Conservation (phyloP, 2,329 filamentous ascomycete species). For the Coleophoma eucalyptorum region DNA sequence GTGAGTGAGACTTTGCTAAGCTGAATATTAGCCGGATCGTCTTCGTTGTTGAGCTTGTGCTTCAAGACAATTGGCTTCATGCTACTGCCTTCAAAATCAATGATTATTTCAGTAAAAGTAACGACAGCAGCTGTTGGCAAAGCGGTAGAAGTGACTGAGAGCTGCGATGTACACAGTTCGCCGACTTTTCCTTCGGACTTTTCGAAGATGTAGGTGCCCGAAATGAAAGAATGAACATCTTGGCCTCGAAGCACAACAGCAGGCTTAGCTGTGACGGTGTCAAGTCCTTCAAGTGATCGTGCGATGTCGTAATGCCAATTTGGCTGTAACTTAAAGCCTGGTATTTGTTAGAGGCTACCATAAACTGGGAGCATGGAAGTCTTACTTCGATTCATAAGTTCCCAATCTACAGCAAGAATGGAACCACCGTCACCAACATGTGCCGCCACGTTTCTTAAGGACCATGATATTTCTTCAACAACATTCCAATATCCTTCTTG, state of each 20-base stretch:
- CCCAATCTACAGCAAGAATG: constrained; percentile 61
- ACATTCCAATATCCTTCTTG: constrained; percentile 57
- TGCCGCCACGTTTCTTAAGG: constrained; percentile 52
- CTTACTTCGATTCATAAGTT: constrained; percentile 56
- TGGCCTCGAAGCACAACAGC: constrained; percentile 47
- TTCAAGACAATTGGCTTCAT: constrained; percentile 50
- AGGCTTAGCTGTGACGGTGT: constrained; percentile 38
- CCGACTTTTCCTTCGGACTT: constrained; percentile 57
- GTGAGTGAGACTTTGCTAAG: constrained; percentile 15
- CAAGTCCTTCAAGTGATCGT: constrained; percentile 49
- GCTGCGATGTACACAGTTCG: constrained; percentile 53
- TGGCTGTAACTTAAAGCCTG: constrained; percentile 49
- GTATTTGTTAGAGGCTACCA: constrained; percentile 12
- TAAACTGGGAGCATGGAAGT: constrained; percentile 9
- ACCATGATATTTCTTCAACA: constrained; percentile 57
- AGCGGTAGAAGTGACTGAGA: constrained; percentile 54
- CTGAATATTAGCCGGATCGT: constrained; percentile 1
- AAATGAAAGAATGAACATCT: constrained; percentile 48
- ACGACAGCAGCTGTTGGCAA: constrained; percentile 48
- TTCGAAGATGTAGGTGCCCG: constrained; percentile 54
- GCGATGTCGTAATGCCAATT: constrained; percentile 60
- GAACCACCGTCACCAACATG: constrained; percentile 49
- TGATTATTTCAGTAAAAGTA: constrained; percentile 43
- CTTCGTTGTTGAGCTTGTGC: constrained; percentile 15
- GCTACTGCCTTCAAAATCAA: constrained; percentile 51